Evolutionary conservation across 805 yeast species (phyloP).

Genomic region (Myxozyma mucilagina): DNA sequence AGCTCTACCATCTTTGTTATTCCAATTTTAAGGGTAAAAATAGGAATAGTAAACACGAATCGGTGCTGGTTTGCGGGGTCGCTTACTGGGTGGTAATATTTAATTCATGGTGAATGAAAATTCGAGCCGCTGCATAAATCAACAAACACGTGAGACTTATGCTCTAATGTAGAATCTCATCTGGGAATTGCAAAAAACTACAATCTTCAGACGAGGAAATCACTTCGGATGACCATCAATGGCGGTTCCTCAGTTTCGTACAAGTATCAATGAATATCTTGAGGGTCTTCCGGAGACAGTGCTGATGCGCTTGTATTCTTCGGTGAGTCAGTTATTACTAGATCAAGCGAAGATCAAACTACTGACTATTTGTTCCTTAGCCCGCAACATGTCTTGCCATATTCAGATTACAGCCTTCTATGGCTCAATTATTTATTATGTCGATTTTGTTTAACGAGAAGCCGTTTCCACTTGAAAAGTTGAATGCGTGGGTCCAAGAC

Average conservation of each 20-base stretch:
- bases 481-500: constrained; percentile 75
- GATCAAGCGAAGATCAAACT: constrained; percentile 1
- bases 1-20: background rate
- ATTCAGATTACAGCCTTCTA: constrained; percentile 81
- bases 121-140: no score
- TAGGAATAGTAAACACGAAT: no score
- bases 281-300: constrained; percentile 86
- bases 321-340: background rate
- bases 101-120: no score
- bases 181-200: no score
- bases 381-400: constrained; percentile 96
- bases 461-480: constrained; percentile 63
- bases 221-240: background rate
- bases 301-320: constrained; percentile 68
- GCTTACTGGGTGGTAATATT: no score
- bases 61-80: no score
- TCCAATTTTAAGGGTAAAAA: background rate
- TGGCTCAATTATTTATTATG: constrained; percentile 88
- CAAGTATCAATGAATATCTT: constrained; percentile 64
- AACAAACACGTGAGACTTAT: no score
- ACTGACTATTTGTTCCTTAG: constrained; percentile 18
- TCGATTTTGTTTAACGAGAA: constrained; percentile 79
- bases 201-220: no score
- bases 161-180: no score
- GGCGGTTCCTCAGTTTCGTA: constrained; percentile 32